Conservation (phyloP, 257 asterid species). For the Parsonsia alboflavescens region DNA sequence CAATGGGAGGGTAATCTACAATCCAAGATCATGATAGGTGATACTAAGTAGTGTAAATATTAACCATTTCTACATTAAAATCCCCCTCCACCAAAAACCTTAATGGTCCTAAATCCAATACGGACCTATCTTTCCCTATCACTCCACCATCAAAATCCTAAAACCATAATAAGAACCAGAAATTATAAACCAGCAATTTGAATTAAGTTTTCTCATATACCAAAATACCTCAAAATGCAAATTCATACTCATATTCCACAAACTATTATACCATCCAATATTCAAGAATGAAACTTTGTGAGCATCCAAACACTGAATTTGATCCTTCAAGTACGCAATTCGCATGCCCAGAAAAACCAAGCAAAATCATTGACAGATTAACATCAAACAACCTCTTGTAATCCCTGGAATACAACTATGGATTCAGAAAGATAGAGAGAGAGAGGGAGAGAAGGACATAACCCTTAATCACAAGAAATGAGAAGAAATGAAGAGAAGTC, state of each 20-base stretch:
- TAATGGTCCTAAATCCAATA: background rate
- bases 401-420: background rate
- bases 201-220: background rate
- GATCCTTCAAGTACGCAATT: background rate
- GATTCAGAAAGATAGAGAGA: background rate
- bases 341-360: background rate
- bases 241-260: background rate
- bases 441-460: background rate
- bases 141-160: background rate
- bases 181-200: background rate
- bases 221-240: background rate
- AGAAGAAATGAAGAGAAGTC: slow-evolving; percentile 13
- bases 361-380: background rate
- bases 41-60: no score
- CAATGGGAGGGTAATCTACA: background rate
- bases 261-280: background rate
- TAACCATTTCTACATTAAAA: background rate
- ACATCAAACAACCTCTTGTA: background rate
- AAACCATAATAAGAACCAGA: background rate
- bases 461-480: slow-evolving; percentile 15
- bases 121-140: background rate
- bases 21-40: background rate
- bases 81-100: background rate
- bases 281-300: background rate
- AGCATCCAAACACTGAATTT: background rate